Base-by-base conservation (phyloP, 176 grass and related monocot genomes). In the Cenchrus purpureus region DNA sequence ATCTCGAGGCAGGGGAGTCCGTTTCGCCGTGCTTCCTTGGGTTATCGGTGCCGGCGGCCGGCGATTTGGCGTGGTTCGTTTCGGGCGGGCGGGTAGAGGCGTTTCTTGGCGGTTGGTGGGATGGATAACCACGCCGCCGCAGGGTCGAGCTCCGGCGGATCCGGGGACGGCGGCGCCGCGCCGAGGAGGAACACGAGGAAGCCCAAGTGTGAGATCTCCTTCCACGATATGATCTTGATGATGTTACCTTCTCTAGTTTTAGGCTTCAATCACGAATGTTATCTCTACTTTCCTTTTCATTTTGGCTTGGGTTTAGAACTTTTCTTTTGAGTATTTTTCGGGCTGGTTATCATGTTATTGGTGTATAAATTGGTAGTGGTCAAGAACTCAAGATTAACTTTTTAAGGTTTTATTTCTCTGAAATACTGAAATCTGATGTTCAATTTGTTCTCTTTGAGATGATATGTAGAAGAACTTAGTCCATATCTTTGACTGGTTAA, bases 151-250 rank as follows among this genome's bases (percentile, higher is more conserved):
- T 73, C 73, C 88, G 82, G 81, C 40, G 85, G 91, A 85, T 93
- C 88, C 85, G 88, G 91, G 17, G 91, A 93, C 25, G 72, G 75
- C 2, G 70, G 31, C 44, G 60, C 82, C 51, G 52, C 78, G 58
- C 73, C 78, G 25, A 78, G 91, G 82, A 93, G 91, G 53, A 67
- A 73, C 82, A 87, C 91, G 53, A 74, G 79, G 85, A 90, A 81
- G 76, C 91, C 88, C 82, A 93, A 87, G 73, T 90, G 91, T 93
- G 73, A 90, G 88, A 87, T 88, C 73, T 93, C 72, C 6, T 43
- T 53, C 28, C 29, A 54, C 22, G n/a, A 12, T 53, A 34, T 86
- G 32, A 34, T 84, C 44, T 50, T 78, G 11, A 3, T 45, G 20
- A 5, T 78, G 11, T 20, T 60, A 15, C 20, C 51, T 10, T 71